Evolutionary conservation across 768 basidiomycete genomes (phyloP).

Genomic region (Macrolepiota albuminosa): DNA sequence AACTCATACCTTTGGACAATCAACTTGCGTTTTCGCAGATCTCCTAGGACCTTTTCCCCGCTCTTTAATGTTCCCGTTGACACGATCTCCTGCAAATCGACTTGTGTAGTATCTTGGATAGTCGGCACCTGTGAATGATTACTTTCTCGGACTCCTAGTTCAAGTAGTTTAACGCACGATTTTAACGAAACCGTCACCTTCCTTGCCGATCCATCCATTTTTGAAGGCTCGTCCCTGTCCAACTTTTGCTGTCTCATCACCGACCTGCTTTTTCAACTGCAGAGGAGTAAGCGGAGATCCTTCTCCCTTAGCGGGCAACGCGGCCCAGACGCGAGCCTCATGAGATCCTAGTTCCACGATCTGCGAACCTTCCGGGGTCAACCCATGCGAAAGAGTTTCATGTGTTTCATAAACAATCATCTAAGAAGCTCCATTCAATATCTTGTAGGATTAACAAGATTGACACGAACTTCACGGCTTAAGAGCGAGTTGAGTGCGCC

Average conservation of each 20-base stretch:
- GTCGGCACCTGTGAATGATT: conserved; percentile 42
- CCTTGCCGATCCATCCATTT: conserved; percentile 93
- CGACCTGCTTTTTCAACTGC: conserved; percentile 71
- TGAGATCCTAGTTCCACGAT: conserved; percentile 85
- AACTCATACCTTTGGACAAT: conserved; percentile 66
- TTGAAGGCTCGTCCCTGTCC: conserved; percentile 97
- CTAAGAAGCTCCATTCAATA: conserved; percentile 33
- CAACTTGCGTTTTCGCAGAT: conserved; percentile 89
- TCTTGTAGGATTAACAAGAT: conserved; percentile 6
- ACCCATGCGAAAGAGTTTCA: conserved; percentile 66
- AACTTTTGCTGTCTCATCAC: conserved; percentile 86
- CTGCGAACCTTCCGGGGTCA: conserved; percentile 79
- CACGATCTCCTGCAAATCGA: conserved; percentile 69
- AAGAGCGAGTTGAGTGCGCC: conserved; percentile 89
- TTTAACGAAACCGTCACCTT: conserved; percentile 83
- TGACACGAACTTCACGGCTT: conserved; percentile 68
- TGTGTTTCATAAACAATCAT: conserved; percentile 82
- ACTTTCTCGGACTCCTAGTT: conserved; percentile 3
- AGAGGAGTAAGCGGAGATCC: conserved; percentile 61
- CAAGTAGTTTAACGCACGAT: conserved; percentile 50
- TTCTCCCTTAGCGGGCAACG: conserved; percentile 66
- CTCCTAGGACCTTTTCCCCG: conserved; percentile 81
- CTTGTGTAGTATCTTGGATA: conserved; percentile 72
- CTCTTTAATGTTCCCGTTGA: conserved; percentile 64
- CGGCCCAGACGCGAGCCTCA: conserved; percentile 92